These are phyloP conservation scores for Calycina marina DNA, from an alignment of 2,329 filamentous ascomycete species.

Conservation along the genomic window DNA sequence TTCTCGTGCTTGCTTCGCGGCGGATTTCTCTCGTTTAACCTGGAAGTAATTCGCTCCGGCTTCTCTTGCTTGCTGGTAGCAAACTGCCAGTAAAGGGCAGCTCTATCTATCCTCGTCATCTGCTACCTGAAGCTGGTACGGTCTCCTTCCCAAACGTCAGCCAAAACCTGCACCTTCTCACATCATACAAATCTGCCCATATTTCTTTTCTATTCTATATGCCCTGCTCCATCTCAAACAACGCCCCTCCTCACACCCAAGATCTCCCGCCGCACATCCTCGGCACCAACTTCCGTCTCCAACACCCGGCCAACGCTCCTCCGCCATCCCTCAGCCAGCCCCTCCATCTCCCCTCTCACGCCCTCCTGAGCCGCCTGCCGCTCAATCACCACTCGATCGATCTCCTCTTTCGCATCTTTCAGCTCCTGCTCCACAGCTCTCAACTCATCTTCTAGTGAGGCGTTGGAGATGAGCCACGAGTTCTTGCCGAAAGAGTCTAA, in stretches of 20 bases:
- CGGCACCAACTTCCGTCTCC: slow-evolving; percentile 75
- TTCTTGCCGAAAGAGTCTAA: slow-evolving; percentile 50
- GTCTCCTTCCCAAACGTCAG: too few species aligned
- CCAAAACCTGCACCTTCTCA: too few species aligned
- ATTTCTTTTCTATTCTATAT: too few species aligned
- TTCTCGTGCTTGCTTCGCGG: too few species aligned
- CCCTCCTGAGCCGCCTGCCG: slow-evolving; percentile 57
- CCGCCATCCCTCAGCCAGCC: slow-evolving; percentile 67
- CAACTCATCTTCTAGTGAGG: slow-evolving; percentile 60
- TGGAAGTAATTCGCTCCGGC: too few species aligned
- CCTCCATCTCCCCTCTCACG: slow-evolving; percentile 56
- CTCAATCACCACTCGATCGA: slow-evolving; percentile 59
- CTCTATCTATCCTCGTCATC: too few species aligned
- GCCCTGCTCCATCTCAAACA: too few species aligned
- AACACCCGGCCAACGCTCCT: slow-evolving; percentile 63
- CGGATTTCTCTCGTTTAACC: too few species aligned
- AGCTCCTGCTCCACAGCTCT: slow-evolving; percentile 60
- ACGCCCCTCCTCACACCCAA: slow-evolving; percentile 42
- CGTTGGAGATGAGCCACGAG: slow-evolving; percentile 79
- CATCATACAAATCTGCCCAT: too few species aligned
- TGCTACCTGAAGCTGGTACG: too few species aligned
- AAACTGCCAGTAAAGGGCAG: too few species aligned
- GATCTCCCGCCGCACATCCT: slow-evolving; percentile 53
- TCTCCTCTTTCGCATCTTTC: slow-evolving; percentile 46
- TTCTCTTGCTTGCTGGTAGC: too few species aligned